A percentile compares a stretch with the other conserved stretches of the same genome.
These are phyloP conservation scores for Polygonum maritimum DNA, from an alignment of 148 eudicot species.

Conservation along the genomic window DNA sequence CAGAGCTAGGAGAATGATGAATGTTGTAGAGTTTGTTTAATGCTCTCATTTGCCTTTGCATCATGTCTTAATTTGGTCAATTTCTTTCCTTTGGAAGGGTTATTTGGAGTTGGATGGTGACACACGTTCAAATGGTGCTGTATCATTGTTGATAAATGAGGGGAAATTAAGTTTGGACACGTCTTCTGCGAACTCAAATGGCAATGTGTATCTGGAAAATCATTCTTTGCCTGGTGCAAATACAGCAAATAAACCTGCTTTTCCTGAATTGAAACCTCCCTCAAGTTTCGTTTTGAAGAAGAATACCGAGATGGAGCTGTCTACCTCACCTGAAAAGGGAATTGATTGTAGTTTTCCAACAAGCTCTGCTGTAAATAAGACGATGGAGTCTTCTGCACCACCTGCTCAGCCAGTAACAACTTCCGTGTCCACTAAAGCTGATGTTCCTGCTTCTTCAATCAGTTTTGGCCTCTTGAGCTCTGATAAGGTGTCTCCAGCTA, in stretches of 20 bases:
- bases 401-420: conserved; percentile 15
- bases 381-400: conserved; percentile 13
- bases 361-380: neutral
- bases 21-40: too few relatives aligned
- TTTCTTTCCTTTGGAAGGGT: conserved; percentile 32
- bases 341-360: conserved; percentile 16
- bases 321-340: conserved; percentile 17
- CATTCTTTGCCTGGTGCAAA: conserved; percentile 12
- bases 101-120: conserved; percentile 47
- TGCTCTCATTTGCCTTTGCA: neutral
- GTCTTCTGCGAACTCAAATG: conserved; percentile 17
- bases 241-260: conserved; percentile 16
- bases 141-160: conserved; percentile 20
- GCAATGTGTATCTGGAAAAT: conserved; percentile 10
- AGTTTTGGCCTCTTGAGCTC: conserved; percentile 20
- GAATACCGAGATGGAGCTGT: conserved; percentile 15
- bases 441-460: conserved; percentile 16
- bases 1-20: too few relatives aligned
- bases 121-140: conserved; percentile 24
- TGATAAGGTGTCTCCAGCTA: conserved; percentile 25
- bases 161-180: conserved; percentile 18
- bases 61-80: neutral
- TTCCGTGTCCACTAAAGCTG: conserved; percentile 17
- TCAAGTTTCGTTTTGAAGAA: conserved; percentile 11
- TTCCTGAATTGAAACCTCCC: conserved; percentile 18